Base-by-base conservation (phyloP, 805 yeast species). In the Metschnikowia anglica region DNA sequence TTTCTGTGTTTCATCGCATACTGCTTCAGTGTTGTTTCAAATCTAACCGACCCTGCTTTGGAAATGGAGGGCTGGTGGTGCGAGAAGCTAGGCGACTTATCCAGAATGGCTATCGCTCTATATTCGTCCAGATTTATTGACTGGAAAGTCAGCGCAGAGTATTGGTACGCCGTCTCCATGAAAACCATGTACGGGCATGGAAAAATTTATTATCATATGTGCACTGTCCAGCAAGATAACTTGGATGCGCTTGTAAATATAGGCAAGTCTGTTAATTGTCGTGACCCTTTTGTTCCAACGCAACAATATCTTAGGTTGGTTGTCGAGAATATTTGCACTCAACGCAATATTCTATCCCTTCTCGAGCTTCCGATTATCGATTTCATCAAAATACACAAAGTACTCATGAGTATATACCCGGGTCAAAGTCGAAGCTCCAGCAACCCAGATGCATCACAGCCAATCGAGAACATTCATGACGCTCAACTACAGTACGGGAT, bases 71-170 rank as follows among this genome's bases (percentile, higher is more conserved):
- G 81, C 25, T 78, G 81, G 76, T 88, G 96, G 96, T 75, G 81
- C 21, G 96, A 88, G 61, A 84, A 88, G 56, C 64, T 88, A 39
- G 96, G 95, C 26, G 96, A 88, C 59, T 66, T 88, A 50, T 83
- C 91, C 26, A 68, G 95, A 57, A 86, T 88, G 89, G 91, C 95
- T 9, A 86, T 88, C 52, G 93, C 95, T 0, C 66, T 87, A 32
- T 86, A 85, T 54, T 83, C 89, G 6, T 82, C 89, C 2, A 77
- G 84, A 38, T 83, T 78, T 58, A 85, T 86, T 50, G 95, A 88
- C 61, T 88, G 96, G 96, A 85, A 86, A 59, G 62, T 81, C 15
- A 77, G 88, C 44, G 84, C 95, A 1, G 89, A 85, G 60, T 80
- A 80, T 59, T 88, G 96, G 96, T 88, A 88, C 56, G 72, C 79